A percentile compares a stretch with the other conserved stretches of the same genome.
phyloP scores from a whole-genome alignment of 352 stramenopile species.

The Phytophthora aleatoria region DNA sequence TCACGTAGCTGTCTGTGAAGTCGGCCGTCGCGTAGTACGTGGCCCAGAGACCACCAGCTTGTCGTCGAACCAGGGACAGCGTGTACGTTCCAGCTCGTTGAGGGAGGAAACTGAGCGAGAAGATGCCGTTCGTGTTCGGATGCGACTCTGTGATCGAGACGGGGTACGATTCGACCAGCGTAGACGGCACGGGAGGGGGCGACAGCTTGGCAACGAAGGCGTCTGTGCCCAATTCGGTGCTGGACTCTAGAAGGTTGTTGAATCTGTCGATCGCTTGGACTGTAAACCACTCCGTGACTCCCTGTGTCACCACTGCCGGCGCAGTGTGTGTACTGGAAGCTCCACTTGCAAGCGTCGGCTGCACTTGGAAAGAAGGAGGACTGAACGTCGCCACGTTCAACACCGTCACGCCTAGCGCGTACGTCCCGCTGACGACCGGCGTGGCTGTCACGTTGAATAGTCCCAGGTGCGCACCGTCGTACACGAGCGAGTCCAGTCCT shows the following conservation, averaged over 20 bases:
- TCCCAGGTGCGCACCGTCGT: conserved; percentile 57
- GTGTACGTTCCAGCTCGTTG: conserved; percentile 82
- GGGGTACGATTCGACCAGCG: conserved; percentile 34
- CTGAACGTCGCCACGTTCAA: conserved; percentile 55
- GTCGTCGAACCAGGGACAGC: conserved; percentile 75
- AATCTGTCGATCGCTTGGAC: conserved; percentile 93
- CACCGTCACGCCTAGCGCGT: conserved; percentile 64
- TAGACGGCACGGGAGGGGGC: conserved; percentile 26
- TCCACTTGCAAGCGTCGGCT: conserved; percentile 75
- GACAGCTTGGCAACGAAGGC: conserved; percentile 70
- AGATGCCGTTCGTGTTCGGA: conserved; percentile 90
- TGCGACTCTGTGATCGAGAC: conserved; percentile 55
- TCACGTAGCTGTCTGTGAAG: conserved; percentile 83
- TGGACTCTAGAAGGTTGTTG: conserved; percentile 89
- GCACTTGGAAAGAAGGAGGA: conserved; percentile 78
- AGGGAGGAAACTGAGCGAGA: conserved; percentile 80
- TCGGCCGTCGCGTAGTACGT: conserved; percentile 92
- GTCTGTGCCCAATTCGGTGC: conserved; percentile 53
- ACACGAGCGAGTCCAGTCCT: conserved; percentile 74
- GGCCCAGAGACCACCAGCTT: conserved; percentile 87
- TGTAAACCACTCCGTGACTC: conserved; percentile 72
- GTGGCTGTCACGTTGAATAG: conserved; percentile 87
- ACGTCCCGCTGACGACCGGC: conserved; percentile 78
- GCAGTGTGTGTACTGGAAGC: conserved; percentile 79
- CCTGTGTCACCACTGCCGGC: conserved; percentile 79